Conservation (phyloP, 306 rosid species). For the Macrotyloma uniflorum region DNA sequence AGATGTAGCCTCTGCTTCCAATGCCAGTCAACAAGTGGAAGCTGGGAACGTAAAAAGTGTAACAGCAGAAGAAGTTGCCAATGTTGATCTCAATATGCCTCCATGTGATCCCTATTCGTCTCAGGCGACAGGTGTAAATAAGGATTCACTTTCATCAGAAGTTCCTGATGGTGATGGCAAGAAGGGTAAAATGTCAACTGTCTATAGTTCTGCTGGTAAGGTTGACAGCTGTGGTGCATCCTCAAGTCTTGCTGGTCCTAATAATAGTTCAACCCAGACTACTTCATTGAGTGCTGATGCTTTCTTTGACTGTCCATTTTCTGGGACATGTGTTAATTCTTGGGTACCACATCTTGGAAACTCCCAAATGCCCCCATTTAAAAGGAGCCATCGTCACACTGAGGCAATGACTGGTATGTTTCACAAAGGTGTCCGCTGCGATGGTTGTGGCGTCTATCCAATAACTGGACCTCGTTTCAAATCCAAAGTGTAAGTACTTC, state of each 20-base stretch:
- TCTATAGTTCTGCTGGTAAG: conserved; percentile 23
- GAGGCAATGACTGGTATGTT: conserved; percentile 67
- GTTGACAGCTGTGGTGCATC: conserved; percentile 35
- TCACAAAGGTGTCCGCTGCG: conserved; percentile 86
- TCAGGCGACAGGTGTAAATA: conserved; percentile 13
- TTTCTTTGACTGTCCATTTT: conserved; percentile 53
- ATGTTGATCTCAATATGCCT: conserved; percentile 64
- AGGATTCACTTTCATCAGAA: conserved; percentile 33
- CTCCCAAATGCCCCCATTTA: conserved; percentile 43
- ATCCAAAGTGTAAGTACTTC: conserved; percentile 73
- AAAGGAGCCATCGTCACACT: conserved; percentile 51
- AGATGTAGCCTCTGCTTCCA: conserved; percentile 40
- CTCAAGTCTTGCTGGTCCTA: conserved; percentile 39
- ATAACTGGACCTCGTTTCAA: conserved; percentile 92
- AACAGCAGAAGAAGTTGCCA: conserved; percentile 28
- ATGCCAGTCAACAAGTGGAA: conserved; percentile 34
- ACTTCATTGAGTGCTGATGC: conserved; percentile 14
- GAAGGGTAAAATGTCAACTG: conserved; percentile 43
- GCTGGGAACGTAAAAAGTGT: conserved; percentile 35
- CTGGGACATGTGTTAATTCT: conserved; percentile 42
- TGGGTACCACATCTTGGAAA: conserved; percentile 10
- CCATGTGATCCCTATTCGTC: conserved; percentile 47
- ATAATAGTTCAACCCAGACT: conserved; percentile 11
- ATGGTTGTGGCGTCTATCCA: conserved; percentile 91
- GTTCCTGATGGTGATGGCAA: conserved; percentile 38